Conservation (phyloP, 2,329 filamentous ascomycete species). For the Aureobasidium leucospermi region DNA sequence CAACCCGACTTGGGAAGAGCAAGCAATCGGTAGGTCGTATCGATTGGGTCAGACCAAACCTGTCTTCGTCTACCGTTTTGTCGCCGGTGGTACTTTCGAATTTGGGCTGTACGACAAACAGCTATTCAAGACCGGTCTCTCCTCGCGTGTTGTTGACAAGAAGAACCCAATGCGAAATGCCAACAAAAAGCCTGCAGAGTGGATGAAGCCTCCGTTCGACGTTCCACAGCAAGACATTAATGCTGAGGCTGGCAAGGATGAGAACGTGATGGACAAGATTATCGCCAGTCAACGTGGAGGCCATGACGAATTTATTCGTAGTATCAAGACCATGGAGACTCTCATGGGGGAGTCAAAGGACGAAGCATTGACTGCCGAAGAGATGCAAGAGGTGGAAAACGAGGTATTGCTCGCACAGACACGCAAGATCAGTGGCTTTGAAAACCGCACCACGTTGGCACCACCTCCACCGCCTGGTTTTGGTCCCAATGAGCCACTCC, state of each 20-base stretch:
- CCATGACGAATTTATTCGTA: slow-evolving; percentile 42
- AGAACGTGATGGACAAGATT: slow-evolving; percentile 53
- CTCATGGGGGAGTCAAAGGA: slow-evolving; percentile 27
- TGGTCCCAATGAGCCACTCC: neutral
- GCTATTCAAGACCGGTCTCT: slow-evolving; percentile 76
- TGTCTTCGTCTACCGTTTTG: slow-evolving; percentile 78
- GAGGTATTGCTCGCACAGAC: slow-evolving; percentile 17
- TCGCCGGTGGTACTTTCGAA: slow-evolving; percentile 73
- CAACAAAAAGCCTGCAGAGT: slow-evolving; percentile 43
- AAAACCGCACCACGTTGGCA: neutral
- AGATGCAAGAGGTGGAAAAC: slow-evolving; percentile 23
- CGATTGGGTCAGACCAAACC: slow-evolving; percentile 74
- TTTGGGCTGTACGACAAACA: slow-evolving; percentile 63
- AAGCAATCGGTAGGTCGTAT: slow-evolving; percentile 80
- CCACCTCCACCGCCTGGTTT: neutral
- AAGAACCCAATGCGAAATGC: slow-evolving; percentile 67
- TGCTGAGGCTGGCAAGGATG: slow-evolving; percentile 49
- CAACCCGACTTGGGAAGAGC: slow-evolving; percentile 75
- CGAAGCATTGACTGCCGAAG: slow-evolving; percentile 25
- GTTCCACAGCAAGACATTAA: slow-evolving; percentile 46
- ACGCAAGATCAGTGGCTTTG: neutral
- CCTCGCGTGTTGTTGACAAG: slow-evolving; percentile 74
- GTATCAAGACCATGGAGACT: slow-evolving; percentile 28
- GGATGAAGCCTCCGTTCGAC: slow-evolving; percentile 52
- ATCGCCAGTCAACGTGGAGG: slow-evolving; percentile 44